A percentile compares a stretch with the other conserved stretches of the same genome.
Evolutionary conservation across 352 stramenopile species (phyloP).

Genomic region (Peronosclerospora sorghi): DNA sequence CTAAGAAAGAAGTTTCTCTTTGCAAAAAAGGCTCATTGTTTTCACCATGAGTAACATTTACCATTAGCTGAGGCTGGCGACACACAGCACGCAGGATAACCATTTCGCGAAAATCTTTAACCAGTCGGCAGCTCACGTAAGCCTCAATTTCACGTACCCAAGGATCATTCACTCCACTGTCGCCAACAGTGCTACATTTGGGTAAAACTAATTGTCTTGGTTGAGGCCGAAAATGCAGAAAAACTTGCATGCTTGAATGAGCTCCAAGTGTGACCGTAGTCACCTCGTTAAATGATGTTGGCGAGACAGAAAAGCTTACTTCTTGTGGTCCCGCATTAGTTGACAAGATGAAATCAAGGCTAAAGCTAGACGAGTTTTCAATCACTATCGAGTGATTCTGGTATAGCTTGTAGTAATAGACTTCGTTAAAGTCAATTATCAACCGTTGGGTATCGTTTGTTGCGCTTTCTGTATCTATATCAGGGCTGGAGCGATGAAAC

Average conservation of each 20-base stretch:
- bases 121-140: slow-evolving; percentile 79
- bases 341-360: slow-evolving; percentile 78
- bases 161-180: slow-evolving; percentile 24
- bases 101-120: slow-evolving; percentile 83
- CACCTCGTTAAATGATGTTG: slow-evolving; percentile 77
- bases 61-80: slow-evolving; percentile 64
- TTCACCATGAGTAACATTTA: slow-evolving; percentile 44
- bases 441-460: slow-evolving; percentile 20
- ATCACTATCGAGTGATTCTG: slow-evolving; percentile 86
- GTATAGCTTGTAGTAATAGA: slow-evolving; percentile 85
- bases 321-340: slow-evolving; percentile 72
- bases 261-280: slow-evolving; percentile 61
- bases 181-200: slow-evolving; percentile 2
- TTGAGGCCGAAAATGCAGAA: slow-evolving; percentile 77
- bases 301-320: slow-evolving; percentile 74
- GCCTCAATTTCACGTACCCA: slow-evolving; percentile 82
- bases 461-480: slow-evolving; percentile 21
- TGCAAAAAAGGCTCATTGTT: slow-evolving; percentile 23
- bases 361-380: slow-evolving; percentile 77
- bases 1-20: slow-evolving; percentile 24
- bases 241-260: slow-evolving; percentile 68
- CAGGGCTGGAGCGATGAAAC: slow-evolving; percentile 44
- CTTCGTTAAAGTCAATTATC: slow-evolving; percentile 75
- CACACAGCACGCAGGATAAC: slow-evolving; percentile 71
- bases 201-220: slow-evolving; percentile 21